Base-by-base conservation (phyloP, 371 early-diverging fungal species). In the Saksenaea oblongispora region DNA sequence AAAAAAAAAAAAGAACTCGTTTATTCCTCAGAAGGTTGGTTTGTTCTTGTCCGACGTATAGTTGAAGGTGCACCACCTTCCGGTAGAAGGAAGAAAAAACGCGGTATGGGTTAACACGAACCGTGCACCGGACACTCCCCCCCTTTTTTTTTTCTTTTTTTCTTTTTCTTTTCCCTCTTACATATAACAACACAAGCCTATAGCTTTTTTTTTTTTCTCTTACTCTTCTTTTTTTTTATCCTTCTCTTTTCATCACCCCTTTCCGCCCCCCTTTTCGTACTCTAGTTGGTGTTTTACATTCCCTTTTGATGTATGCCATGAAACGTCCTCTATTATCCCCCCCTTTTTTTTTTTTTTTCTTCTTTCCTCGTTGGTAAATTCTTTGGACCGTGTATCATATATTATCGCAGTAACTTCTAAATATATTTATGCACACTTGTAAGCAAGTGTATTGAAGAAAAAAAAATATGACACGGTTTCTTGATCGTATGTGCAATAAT, bases 31-130 rank as follows among this genome's bases (percentile, higher is more conserved):
- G 80, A 80, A 41, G 72, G 73, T 14, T 70, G 65, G 7, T 77
- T 73, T 66, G 74, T 73, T 4, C 61, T 80, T 5, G 69, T 67
- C 34, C 71, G 80, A 54, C 70, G 70, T 24, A 73, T 80, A 35
- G 80, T 80, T 1, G 78, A 80, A 44, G 80, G 80, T 26, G 75
- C 75, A 24, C 74, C 80, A 26, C 80, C 75, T 67, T 78, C 80
- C 13, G 80, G 80, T 13, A 67, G 80, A 63, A 77, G 65, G 59
- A 80, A 72, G 55, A 80, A 77, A 59, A 73, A 72, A 54, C 65
- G 51, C 51, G 51, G 51, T 47, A 47, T 47, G 51, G 51, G 51
- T 10, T 47, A 47, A 47, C 24, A 47, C 51, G 51, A 47, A 47
- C 51, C 51, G 51, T 47, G 51, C 51, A 47, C 51, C 22, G 22